Evolutionary conservation across 495 filamentous ascomycete species (phyloP).

Genomic region (Emericellopsis terricola): DNA sequence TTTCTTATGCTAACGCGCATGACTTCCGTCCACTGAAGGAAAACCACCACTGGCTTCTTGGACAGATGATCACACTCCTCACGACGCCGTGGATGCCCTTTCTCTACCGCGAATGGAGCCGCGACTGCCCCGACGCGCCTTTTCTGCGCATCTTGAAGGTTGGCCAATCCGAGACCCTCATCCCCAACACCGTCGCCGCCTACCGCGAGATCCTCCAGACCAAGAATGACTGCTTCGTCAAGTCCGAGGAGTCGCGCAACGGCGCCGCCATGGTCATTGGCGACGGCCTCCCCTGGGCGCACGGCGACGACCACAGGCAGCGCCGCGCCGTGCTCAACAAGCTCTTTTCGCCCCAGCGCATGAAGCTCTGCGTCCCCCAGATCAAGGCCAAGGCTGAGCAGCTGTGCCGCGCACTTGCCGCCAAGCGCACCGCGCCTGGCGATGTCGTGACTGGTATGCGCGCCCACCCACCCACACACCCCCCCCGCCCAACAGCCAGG

Average conservation of each 20-base stretch:
- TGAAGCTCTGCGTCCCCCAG: constrained; percentile 3
- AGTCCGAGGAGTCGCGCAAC: constrained; percentile 13
- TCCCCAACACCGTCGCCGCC: constrained; percentile 16
- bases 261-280: constrained; percentile 10
- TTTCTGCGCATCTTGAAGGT: constrained; percentile 18
- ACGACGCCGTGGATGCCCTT: neutral
- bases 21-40: neutral
- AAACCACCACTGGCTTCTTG: neutral
- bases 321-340: constrained; percentile 2
- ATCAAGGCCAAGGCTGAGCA: constrained; percentile 4
- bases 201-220: constrained; percentile 18
- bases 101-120: constrained; percentile 2
- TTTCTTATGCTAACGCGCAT: too few species aligned
- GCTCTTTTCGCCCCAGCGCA: neutral
- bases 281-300: constrained; percentile 7
- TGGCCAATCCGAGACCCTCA: constrained; percentile 14
- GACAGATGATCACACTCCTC: neutral
- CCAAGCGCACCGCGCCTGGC: neutral
- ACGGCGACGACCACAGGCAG: constrained; percentile 6
- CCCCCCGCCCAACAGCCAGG: too few species aligned
- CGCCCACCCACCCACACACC: too few species aligned
- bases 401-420: neutral
- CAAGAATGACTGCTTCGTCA: constrained; percentile 15
- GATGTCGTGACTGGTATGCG: too few species aligned
- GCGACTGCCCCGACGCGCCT: constrained; percentile 15